Evolutionary conservation across 2,329 filamentous ascomycete species (phyloP).

Genomic region (Clarireedia homoeocarpa): DNA sequence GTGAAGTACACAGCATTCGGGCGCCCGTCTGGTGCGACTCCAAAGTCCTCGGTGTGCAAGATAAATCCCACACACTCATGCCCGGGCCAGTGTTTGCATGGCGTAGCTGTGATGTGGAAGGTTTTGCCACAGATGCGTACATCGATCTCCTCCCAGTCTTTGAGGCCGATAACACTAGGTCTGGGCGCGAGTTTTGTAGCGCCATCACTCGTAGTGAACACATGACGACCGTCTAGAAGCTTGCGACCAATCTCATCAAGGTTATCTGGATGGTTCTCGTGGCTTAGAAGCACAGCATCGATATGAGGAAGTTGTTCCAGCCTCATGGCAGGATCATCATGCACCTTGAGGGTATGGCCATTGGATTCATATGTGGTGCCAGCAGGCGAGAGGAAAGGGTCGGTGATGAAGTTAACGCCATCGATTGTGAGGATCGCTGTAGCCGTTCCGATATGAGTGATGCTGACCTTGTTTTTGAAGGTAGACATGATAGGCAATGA

Average conservation of each 20-base stretch:
- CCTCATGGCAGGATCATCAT: background rate
- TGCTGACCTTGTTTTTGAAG: conserved; percentile 23
- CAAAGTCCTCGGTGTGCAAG: background rate
- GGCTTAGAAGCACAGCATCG: conserved; percentile 32
- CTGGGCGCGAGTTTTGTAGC: background rate
- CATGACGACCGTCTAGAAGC: conserved; percentile 38
- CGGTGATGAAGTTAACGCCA: conserved; percentile 36
- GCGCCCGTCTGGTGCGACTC: too few relatives aligned
- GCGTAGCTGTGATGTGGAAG: background rate
- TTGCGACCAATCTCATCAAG: conserved; percentile 39
- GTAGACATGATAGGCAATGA: background rate
- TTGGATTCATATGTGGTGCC: conserved; percentile 26
- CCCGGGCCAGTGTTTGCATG: background rate
- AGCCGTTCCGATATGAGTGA: conserved; percentile 41
- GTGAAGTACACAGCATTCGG: background rate
- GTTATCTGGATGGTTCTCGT: conserved; percentile 44
- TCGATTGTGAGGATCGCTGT: conserved; percentile 40
- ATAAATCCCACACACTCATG: background rate
- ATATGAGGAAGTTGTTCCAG: background rate
- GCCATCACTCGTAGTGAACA: background rate
- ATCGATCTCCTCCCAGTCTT: background rate
- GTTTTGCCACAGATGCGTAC: conserved; percentile 17
- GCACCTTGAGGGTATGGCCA: background rate
- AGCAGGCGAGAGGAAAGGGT: conserved; percentile 38
- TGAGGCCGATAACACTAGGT: background rate